Base-by-base conservation (phyloP, 2,329 filamentous ascomycete genomes). In the Onygenales sp. region DNA sequence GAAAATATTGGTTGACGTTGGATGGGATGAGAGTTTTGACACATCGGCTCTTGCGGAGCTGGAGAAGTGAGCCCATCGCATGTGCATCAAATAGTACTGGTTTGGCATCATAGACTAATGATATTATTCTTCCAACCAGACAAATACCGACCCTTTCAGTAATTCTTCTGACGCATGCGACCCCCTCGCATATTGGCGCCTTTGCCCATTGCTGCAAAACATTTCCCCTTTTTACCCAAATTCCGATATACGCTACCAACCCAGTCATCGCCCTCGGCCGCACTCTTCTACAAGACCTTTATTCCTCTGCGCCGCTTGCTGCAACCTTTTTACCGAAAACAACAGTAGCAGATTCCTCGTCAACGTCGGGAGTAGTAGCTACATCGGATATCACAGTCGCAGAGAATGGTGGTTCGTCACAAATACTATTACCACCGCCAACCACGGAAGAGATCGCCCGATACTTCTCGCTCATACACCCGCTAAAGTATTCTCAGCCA, bases 181-280 rank as follows among this genome's bases (percentile, higher is more conserved):
- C 92, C 0, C 81, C 89, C 50, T 84, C 89, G 50, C 93, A 98
- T 73, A 81, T 98, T 54, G 92, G 89, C 60, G 93, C 93, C 55
- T 96, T 89, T 69, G 91, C 89, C 43, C 91, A 97, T 70, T 96
- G 91, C 75, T 97, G 93, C 83, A 95, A 95, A 71, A 86, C 96
- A 69, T 87, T 97, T 58, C 90, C 93, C 45, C 78, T 89, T 46
- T 98, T 98, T 72, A 86, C 85, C 8, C 85, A 90, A 65, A 90
- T 98, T 57, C 93, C 93, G 42, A 84, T 95, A 55, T 98, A 96
- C 72, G 93, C 93, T 53, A 98, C 93, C 5, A 84, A 85, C 41
- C 93, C 93, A 8, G 90, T 98, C 61, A 91, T 96, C 64, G 87
- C 93, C 43, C 84, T 98, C 45, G 93, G 93, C 17, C 86, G 92